Conservation (phyloP, 257 asterid species). For the Agastache rugosa region DNA sequence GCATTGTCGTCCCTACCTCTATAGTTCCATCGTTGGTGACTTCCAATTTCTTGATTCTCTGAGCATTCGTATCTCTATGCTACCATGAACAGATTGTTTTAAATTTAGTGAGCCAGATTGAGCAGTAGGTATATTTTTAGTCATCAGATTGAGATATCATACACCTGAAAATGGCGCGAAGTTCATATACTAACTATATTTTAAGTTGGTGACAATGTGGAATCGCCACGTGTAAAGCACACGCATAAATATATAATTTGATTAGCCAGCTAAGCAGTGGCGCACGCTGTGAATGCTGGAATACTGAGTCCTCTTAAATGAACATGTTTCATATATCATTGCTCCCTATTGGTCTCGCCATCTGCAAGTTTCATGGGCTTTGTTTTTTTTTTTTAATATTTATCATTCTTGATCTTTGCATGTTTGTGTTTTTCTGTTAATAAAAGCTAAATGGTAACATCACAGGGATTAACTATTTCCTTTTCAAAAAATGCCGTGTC, state of each 20-base stretch:
- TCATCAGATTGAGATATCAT: neutral
- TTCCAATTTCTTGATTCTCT: neutral
- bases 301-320: neutral
- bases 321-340: neutral
- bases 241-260: neutral
- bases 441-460: neutral
- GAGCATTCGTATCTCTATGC: neutral
- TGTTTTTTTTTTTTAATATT: neutral
- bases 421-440: neutral
- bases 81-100: neutral
- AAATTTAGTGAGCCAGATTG: neutral
- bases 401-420: neutral
- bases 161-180: neutral
- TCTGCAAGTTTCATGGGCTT: neutral
- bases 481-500: neutral
- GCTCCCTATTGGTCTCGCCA: neutral
- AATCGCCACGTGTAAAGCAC: neutral
- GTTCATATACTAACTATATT: neutral
- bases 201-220: neutral
- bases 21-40: neutral
- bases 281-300: neutral
- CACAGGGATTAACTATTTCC: neutral
- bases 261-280: slow-evolving; percentile 9
- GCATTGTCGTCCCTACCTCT: neutral
- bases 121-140: neutral